Evolutionary conservation across 305 asterid species (phyloP).

Genomic region (Galium porrigens): DNA sequence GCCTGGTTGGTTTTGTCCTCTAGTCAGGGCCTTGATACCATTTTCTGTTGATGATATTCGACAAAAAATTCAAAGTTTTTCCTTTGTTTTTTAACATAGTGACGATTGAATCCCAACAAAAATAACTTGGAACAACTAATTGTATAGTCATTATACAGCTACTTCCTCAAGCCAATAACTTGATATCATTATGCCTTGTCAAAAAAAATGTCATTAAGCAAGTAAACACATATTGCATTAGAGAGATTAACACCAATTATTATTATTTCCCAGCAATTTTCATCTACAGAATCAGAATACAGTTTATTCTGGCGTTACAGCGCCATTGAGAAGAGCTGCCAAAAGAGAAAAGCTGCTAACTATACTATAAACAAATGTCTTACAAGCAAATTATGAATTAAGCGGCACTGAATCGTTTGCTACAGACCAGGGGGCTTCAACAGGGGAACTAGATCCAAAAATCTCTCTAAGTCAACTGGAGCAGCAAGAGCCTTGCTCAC

Average conservation of each 20-base stretch:
- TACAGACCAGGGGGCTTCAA: conserved; percentile 88
- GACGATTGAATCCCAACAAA: background rate
- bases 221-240: too few species aligned
- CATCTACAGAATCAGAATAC: background rate
- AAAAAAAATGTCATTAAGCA: too few species aligned
- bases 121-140: background rate
- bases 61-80: background rate
- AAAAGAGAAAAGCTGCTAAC: background rate
- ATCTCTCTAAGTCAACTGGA: conserved; percentile 59
- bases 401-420: background rate
- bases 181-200: too few species aligned
- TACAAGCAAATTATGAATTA: background rate
- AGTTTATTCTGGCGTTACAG: background rate
- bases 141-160: background rate
- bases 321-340: background rate
- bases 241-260: background rate
- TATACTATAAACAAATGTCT: background rate
- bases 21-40: background rate
- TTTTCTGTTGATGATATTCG: background rate
- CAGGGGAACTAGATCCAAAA: conserved; percentile 42
- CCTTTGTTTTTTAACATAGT: background rate
- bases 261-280: background rate
- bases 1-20: background rate
- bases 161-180: too few species aligned
- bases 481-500: conserved; percentile 38